A percentile compares a stretch with the other conserved stretches of the same genome.
Evolutionary conservation across 73 alveolate species (phyloP).

Genomic region (Symbiodinium natans): DNA sequence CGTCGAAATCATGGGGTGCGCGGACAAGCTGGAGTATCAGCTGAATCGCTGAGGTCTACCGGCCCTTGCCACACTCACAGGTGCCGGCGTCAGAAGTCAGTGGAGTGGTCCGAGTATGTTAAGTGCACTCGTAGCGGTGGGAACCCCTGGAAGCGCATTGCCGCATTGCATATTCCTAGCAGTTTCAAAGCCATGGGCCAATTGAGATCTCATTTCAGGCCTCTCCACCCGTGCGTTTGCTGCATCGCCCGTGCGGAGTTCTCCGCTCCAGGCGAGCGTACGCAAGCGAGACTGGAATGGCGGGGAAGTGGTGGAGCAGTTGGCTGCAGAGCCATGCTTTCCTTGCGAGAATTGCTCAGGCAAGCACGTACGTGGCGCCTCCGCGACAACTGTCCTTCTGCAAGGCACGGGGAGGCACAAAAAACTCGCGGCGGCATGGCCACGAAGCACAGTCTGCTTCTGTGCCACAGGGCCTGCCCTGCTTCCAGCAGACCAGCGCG

Average conservation of each 20-base stretch:
- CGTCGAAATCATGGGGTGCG: too few species aligned
- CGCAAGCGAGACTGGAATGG: too few species aligned
- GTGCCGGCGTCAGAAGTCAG: neutral
- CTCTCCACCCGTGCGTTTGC: neutral
- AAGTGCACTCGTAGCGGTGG: too few species aligned
- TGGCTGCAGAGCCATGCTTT: too few species aligned
- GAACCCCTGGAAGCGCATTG: too few species aligned
- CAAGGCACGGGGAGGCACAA: neutral
- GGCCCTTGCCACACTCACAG: neutral
- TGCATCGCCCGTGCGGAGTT: neutral
- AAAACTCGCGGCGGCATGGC: too few species aligned
- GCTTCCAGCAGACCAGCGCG: constrained; percentile 5
- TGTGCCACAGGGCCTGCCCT: neutral
- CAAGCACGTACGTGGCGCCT: neutral
- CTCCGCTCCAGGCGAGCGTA: neutral
- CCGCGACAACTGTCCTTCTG: neutral
- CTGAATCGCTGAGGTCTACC: neutral
- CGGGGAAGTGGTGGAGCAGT: too few species aligned
- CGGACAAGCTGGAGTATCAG: too few species aligned
- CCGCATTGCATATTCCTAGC: too few species aligned
- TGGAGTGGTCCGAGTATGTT: too few species aligned
- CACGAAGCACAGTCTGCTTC: too few species aligned
- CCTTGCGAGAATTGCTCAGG: neutral
- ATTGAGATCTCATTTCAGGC: neutral
- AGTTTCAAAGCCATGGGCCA: too few species aligned